Conservation (phyloP, 2,329 filamentous ascomycete species). For the Rhynchosporium graminicola region DNA sequence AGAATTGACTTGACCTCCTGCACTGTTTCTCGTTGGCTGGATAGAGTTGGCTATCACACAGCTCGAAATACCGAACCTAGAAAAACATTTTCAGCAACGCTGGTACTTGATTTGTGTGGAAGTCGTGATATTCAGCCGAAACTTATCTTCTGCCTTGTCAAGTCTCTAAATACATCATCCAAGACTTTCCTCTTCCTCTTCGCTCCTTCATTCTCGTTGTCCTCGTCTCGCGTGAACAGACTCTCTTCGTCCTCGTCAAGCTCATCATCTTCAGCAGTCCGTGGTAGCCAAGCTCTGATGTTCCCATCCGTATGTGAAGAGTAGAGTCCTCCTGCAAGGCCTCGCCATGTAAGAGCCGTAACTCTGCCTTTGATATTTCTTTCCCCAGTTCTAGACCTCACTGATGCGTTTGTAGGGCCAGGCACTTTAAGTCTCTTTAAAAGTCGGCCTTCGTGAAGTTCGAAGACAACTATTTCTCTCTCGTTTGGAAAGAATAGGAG, state of each 20-base stretch:
- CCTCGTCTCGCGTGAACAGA: slow-evolving; percentile 44
- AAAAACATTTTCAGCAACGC: background rate
- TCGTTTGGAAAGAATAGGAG: slow-evolving; percentile 81
- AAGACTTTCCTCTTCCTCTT: slow-evolving; percentile 76
- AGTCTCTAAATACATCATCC: slow-evolving; percentile 75
- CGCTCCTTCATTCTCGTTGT: slow-evolving; percentile 49
- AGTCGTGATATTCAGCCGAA: slow-evolving; percentile 45
- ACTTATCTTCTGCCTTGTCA: slow-evolving; percentile 72
- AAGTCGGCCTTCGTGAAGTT: slow-evolving; percentile 74
- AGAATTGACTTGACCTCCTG: too few species aligned
- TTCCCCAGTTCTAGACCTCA: slow-evolving; percentile 50
- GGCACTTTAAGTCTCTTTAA: slow-evolving; percentile 70
- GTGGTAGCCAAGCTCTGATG: slow-evolving; percentile 76
- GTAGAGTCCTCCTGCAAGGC: slow-evolving; percentile 68
- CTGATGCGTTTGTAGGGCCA: slow-evolving; percentile 53
- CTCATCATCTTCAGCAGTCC: slow-evolving; percentile 52
- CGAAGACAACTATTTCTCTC: slow-evolving; percentile 76
- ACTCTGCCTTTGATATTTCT: slow-evolving; percentile 66
- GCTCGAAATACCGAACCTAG: background rate
- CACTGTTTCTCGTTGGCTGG: too few species aligned
- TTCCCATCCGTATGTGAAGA: slow-evolving; percentile 83
- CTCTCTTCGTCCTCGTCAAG: slow-evolving; percentile 50
- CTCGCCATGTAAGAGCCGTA: slow-evolving; percentile 73
- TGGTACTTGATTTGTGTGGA: background rate
- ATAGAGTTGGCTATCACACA: background rate